A percentile compares a stretch with the other conserved stretches of the same genome.
phyloP scores from a whole-genome alignment of 129 eudicot genomes.

The Scalesia atractyloides region DNA sequence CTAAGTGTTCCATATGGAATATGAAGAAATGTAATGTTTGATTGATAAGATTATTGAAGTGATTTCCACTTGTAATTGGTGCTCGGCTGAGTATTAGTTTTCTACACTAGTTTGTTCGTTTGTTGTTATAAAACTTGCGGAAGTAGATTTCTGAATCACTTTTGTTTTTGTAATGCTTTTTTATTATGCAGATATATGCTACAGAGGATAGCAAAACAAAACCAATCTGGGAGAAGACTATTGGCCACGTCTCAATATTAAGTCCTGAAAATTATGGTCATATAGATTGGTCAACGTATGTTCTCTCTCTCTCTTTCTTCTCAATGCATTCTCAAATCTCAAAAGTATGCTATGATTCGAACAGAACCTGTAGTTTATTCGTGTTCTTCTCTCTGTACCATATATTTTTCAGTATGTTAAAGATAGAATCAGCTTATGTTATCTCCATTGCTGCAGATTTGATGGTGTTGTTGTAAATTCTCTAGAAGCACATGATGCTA shows the following conservation, averaged over 20 bases:
- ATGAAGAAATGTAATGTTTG: constrained; percentile 15
- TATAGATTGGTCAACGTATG: constrained; percentile 93
- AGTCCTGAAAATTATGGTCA: constrained; percentile 67
- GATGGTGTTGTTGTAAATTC: constrained; percentile 85
- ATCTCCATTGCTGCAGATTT: constrained; percentile 58
- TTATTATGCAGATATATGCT: constrained; percentile 61
- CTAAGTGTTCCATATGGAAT: constrained; percentile 3
- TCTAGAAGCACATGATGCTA: constrained; percentile 74
- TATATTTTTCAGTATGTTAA: constrained; percentile 15
- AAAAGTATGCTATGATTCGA: constrained; percentile 19
- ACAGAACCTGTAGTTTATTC: constrained; percentile 11
- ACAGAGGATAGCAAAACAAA: constrained; percentile 61
- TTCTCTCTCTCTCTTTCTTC: constrained; percentile 20
- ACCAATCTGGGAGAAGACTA: constrained; percentile 62
- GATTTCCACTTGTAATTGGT: constrained; percentile 23
- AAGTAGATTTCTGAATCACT: neutral
- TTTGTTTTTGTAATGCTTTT: neutral
- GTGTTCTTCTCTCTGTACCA: neutral
- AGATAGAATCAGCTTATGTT: constrained; percentile 13
- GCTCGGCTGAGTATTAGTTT: neutral
- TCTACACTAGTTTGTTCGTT: constrained; percentile 9
- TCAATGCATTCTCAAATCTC: constrained; percentile 28
- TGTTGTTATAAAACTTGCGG: constrained; percentile 13
- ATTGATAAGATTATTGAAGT: constrained; percentile 20
- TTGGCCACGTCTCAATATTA: constrained; percentile 63